These are phyloP conservation scores for Curvularia eragrostidis DNA, from an alignment of 2,329 filamentous ascomycete genomes.

Conservation along the genomic window DNA sequence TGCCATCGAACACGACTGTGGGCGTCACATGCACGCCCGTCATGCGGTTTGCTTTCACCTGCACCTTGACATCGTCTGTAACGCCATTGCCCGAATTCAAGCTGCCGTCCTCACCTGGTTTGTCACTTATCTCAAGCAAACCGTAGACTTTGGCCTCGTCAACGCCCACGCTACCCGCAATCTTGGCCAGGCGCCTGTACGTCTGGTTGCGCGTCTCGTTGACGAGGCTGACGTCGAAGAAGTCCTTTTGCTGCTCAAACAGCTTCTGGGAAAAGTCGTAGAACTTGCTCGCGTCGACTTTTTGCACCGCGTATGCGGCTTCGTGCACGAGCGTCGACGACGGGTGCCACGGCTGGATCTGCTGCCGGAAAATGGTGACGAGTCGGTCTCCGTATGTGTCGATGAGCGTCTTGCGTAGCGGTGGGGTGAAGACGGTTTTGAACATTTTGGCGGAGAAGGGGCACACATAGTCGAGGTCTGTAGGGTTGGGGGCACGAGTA, in stretches of 20 bases:
- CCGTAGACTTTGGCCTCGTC: slow-evolving; percentile 73
- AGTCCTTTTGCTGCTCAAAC: slow-evolving; percentile 73
- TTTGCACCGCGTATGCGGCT: slow-evolving; percentile 80
- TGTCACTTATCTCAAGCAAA: slow-evolving; percentile 72
- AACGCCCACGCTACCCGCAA: slow-evolving; percentile 74
- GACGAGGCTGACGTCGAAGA: slow-evolving; percentile 85
- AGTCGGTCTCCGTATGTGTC: slow-evolving; percentile 68
- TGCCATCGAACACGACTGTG: slow-evolving; percentile 86
- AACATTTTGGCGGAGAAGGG: slow-evolving; percentile 79
- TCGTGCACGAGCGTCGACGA: slow-evolving; percentile 75
- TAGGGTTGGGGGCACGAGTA: neutral
- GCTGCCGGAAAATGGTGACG: slow-evolving; percentile 84
- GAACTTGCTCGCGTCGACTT: slow-evolving; percentile 73
- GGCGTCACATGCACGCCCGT: slow-evolving; percentile 89
- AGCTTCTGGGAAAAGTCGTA: slow-evolving; percentile 78
- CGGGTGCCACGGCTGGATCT: slow-evolving; percentile 95
- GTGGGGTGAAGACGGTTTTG: slow-evolving; percentile 70
- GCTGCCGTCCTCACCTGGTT: slow-evolving; percentile 69
- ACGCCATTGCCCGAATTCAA: slow-evolving; percentile 82
- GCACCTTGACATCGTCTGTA: slow-evolving; percentile 82
- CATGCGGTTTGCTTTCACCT: slow-evolving; percentile 80
- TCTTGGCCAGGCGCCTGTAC: slow-evolving; percentile 76
- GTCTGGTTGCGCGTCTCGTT: slow-evolving; percentile 85
- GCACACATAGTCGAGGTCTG: slow-evolving; percentile 88
- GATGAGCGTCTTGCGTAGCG: slow-evolving; percentile 70